A percentile compares a stretch with the other conserved stretches of the same genome.
These are phyloP conservation scores for Tirmania nivea DNA, from an alignment of 495 filamentous ascomycete species.

Conservation along the genomic window DNA sequence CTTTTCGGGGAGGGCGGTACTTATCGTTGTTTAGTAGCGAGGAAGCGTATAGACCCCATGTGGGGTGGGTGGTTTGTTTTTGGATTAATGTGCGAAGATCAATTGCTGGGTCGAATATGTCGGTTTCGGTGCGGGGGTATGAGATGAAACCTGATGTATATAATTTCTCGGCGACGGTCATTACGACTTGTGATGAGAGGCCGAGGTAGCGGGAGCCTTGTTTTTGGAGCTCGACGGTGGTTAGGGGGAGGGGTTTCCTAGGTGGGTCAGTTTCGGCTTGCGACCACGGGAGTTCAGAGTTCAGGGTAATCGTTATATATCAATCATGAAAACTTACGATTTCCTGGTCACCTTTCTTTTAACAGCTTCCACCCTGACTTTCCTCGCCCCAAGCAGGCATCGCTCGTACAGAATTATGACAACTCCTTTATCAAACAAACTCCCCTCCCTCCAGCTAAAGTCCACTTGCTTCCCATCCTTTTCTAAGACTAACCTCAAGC, in stretches of 20 bases:
- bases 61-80: slow-evolving; percentile 45
- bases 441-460: slow-evolving; percentile 64
- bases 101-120: slow-evolving; percentile 82
- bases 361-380: slow-evolving; percentile 59
- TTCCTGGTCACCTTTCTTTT: slow-evolving; percentile 80
- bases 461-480: slow-evolving; percentile 58
- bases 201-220: slow-evolving; percentile 68
- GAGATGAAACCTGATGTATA: slow-evolving; percentile 93
- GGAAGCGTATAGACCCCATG: neutral
- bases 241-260: slow-evolving; percentile 63
- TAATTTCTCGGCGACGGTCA: slow-evolving; percentile 71
- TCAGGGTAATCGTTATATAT: neutral
- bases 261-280: no score
- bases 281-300: no score
- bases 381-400: slow-evolving; percentile 47
- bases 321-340: slow-evolving; percentile 27
- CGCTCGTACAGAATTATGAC: slow-evolving; percentile 67
- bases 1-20: slow-evolving; percentile 62
- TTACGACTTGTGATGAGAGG: slow-evolving; percentile 67
- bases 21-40: slow-evolving; percentile 43
- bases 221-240: slow-evolving; percentile 97
- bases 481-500: slow-evolving; percentile 60
- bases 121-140: slow-evolving; percentile 92
- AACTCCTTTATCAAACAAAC: slow-evolving; percentile 69
- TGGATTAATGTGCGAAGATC: slow-evolving; percentile 59